Evolutionary conservation across 306 rosid species (phyloP).

Genomic region (Carpinus viminea): DNA sequence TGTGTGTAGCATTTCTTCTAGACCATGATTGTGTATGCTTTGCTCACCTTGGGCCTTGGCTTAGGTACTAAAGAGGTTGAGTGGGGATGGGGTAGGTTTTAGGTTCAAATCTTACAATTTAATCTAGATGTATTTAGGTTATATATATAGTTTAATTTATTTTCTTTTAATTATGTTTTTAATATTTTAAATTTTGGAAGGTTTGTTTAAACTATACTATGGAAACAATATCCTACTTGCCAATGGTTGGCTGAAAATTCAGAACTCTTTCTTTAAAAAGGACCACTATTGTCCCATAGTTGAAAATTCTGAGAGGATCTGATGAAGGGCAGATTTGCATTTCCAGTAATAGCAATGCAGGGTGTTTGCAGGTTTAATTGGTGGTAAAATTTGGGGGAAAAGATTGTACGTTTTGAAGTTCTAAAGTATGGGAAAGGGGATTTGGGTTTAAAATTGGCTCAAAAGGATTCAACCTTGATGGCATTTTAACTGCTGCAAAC

Average conservation of each 20-base stretch:
- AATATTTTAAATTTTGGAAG: neutral
- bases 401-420: neutral
- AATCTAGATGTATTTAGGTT: neutral
- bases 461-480: neutral
- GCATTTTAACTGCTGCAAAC: neutral
- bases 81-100: neutral
- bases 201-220: neutral
- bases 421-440: neutral
- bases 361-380: neutral
- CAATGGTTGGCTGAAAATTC: neutral
- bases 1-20: too few relatives aligned
- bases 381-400: neutral
- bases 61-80: neutral
- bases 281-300: neutral
- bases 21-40: neutral
- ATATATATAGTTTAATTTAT: neutral
- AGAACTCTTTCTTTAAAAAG: neutral
- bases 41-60: neutral
- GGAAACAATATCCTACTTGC: neutral
- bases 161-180: neutral
- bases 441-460: too few relatives aligned
- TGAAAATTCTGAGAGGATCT: neutral
- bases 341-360: neutral
- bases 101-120: neutral
- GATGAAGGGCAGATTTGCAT: neutral